Evolutionary conservation across 73 alveolate genomes (phyloP).

Genomic region (Paramecium biaurelia): DNA sequence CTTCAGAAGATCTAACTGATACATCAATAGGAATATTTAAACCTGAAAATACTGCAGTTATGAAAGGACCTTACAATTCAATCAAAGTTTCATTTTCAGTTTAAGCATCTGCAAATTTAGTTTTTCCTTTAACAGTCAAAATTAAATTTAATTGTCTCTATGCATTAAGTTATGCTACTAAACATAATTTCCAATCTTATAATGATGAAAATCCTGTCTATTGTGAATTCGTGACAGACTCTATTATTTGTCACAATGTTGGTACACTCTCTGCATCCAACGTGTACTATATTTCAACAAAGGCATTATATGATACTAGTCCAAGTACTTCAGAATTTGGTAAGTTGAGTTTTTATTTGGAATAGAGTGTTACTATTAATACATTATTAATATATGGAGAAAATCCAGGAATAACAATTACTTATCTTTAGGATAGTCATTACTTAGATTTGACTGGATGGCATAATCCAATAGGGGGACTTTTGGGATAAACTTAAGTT

Average conservation of each 20-base stretch:
- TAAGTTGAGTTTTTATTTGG: not conserved
- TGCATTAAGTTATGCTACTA: not conserved
- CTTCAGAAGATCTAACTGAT: not conserved
- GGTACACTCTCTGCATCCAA: not conserved
- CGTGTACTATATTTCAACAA: not conserved
- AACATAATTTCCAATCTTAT: slow-evolving; percentile 5
- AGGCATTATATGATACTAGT: not conserved
- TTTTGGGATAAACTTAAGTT: not conserved
- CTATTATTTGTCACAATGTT: not conserved
- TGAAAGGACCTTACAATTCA: not conserved
- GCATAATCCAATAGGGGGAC: not conserved
- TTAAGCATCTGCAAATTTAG: not conserved
- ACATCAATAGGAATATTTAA: not conserved
- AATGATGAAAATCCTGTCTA: not conserved
- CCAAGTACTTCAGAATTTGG: not conserved
- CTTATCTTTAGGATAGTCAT: not conserved
- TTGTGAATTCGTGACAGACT: not conserved
- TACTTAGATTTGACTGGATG: not conserved
- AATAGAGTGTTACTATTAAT: not conserved
- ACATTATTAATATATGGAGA: not conserved
- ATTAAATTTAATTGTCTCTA: not conserved
- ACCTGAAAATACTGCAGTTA: not conserved
- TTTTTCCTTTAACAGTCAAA: not conserved
- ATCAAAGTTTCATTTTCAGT: not conserved
- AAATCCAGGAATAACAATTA: not conserved